Evolutionary conservation across 148 eudicot genomes (phyloP), one percentile per base, ranked within the genome.

Genomic region (Rhododendron ovatum): DNA sequence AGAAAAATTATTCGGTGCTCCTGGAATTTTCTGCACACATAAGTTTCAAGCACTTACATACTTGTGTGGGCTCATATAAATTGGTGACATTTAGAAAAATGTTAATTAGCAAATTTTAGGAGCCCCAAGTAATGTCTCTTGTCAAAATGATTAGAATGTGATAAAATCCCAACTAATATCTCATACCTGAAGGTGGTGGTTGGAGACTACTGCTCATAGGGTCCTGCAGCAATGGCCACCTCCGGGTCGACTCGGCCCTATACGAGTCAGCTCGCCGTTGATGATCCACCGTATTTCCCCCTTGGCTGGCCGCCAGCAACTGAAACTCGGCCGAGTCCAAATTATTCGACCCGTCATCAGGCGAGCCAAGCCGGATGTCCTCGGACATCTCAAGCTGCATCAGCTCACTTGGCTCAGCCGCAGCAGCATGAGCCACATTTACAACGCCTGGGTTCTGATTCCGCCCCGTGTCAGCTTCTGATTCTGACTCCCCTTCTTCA

Each of bases 371-470:
- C 78, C 92, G 86, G 53, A 92, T 92, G 82, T 92, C 92, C 78
- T 92, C 98, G 0, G 94, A 93, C 94, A 92, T 88, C 75, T 93
- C 98, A 13, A 94, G 86, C 84, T 94, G 96, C 95, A 93, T 92
- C 18, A 93, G 86, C 89, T 94, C 95, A 48, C 89, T 91, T 0
- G 92, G 91, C 83, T 94, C 93, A 1, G 86, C 88, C 5, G 88
- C 80, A 20, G 85, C 80, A n/a, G 85, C 39, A 37, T 85, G 86
- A 3, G 65, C 87, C 78, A 26, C 88, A 3, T 12, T 65, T 65
- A 65, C 81, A 9, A 30, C 26, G 37, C 22, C 26, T 59, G 48
- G 81, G 53, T 39, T 84, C 85, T 51, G 35, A 14, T 33, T 83
- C 82, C 65, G 15, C 37, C 84, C 87, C 13, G 91, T 87, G 81